phyloP scores from a whole-genome alignment of 352 stramenopile genomes.

The Pythium aristosporum region DNA sequence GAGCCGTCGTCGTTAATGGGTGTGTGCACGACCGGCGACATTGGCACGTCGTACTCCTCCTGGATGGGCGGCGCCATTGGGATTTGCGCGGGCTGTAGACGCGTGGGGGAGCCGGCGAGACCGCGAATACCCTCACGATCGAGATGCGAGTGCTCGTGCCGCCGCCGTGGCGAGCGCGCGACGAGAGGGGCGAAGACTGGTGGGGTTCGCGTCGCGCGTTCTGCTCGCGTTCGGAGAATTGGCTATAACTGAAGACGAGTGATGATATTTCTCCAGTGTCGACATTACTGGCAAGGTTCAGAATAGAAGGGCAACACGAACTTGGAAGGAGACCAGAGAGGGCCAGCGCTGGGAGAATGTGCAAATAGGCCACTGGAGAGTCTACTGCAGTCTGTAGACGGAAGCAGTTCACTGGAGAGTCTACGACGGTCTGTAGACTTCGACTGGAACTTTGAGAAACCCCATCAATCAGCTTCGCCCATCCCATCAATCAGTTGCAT shows the following conservation, averaged over 20 bases:
- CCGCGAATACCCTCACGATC: not conserved
- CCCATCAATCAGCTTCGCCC: no score
- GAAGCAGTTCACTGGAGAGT: not conserved
- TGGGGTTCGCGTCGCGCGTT: not conserved
- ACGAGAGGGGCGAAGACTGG: no score
- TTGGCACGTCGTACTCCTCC: not conserved
- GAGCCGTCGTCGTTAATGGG: constrained; percentile 18
- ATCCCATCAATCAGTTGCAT: no score
- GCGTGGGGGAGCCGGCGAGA: not conserved
- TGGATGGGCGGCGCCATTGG: constrained; percentile 2
- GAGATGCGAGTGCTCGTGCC: not conserved
- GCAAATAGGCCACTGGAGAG: not conserved
- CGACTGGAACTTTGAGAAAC: no score
- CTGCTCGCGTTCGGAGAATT: not conserved
- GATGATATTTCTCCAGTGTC: not conserved
- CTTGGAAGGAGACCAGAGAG: not conserved
- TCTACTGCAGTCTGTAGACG: not conserved
- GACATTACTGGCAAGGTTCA: not conserved
- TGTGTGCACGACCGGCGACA: constrained; percentile 23
- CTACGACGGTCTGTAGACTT: not conserved
- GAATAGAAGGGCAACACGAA: not conserved
- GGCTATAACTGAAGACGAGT: not conserved
- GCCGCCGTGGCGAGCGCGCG: no score
- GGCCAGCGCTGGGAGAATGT: not conserved
- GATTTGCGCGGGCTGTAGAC: not conserved